Conservation (phyloP, 441 rosid genomes). For the Brassica balearica region DNA sequence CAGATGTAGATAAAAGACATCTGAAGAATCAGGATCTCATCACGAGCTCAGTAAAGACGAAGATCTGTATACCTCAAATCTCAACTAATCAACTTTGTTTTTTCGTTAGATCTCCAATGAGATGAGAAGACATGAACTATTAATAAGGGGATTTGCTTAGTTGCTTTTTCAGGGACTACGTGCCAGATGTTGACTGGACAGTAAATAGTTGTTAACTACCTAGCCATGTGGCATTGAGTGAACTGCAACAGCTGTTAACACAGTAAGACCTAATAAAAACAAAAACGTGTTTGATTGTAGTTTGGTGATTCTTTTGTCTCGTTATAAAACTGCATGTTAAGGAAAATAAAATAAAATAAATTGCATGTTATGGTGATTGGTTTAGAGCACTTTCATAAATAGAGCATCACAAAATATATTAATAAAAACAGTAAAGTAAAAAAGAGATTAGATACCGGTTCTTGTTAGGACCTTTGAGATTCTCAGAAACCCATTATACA, state of each 20-base stretch:
- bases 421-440: no score
- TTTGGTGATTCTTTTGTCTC: slow-evolving; percentile 21
- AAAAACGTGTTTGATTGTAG: slow-evolving; percentile 28
- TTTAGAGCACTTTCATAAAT: background rate
- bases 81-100: slow-evolving; percentile 2
- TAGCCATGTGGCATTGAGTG: slow-evolving; percentile 33
- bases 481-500: background rate
- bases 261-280: slow-evolving; percentile 25
- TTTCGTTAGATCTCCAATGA: slow-evolving; percentile 20
- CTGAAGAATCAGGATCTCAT: background rate
- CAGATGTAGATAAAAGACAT: background rate
- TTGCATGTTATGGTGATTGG: slow-evolving; percentile 21
- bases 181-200: slow-evolving; percentile 31
- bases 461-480: no score
- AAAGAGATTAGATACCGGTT: no score
- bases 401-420: no score
- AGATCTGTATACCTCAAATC: slow-evolving; percentile 15
- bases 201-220: slow-evolving; percentile 28
- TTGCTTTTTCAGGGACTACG: background rate
- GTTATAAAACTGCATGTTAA: slow-evolving; percentile 15
- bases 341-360: background rate
- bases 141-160: slow-evolving; percentile 6
- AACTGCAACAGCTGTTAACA: slow-evolving; percentile 23
- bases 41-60: slow-evolving; percentile 22
- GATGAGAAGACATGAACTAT: slow-evolving; percentile 14